phyloP scores from a whole-genome alignment of 108 stramenopile genomes.

The Cyclostephanos invisitatus region DNA sequence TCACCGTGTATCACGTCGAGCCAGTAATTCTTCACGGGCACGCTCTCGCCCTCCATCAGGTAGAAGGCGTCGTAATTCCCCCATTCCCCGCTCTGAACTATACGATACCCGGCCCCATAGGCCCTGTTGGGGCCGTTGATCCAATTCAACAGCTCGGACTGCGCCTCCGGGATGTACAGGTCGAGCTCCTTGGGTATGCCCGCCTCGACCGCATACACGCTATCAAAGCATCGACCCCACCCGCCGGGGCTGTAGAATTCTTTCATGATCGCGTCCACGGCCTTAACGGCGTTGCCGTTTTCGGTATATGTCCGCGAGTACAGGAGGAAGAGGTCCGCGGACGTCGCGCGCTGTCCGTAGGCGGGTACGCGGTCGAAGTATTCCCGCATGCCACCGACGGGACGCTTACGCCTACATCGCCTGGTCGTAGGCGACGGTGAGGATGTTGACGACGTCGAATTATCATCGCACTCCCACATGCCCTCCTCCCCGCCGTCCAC shows the following conservation, averaged over 20 bases:
- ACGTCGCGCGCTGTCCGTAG: too few relatives aligned
- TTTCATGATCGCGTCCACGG: slow-evolving; percentile 61
- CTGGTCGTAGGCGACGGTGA: too few relatives aligned
- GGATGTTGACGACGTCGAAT: too few relatives aligned
- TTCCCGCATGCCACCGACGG: slow-evolving; percentile 8
- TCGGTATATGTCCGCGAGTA: slow-evolving; percentile 70
- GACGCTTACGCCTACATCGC: slow-evolving; percentile 7
- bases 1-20: slow-evolving; percentile 62
- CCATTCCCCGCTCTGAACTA: slow-evolving; percentile 66
- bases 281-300: slow-evolving; percentile 53
- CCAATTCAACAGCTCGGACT: slow-evolving; percentile 60
- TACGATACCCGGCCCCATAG: slow-evolving; percentile 66
- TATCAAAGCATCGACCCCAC: slow-evolving; percentile 64
- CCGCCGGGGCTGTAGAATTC: slow-evolving; percentile 64
- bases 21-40: slow-evolving; percentile 68
- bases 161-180: slow-evolving; percentile 9
- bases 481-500: too few relatives aligned
- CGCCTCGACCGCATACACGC: slow-evolving; percentile 63
- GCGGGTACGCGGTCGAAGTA: slow-evolving; percentile 7
- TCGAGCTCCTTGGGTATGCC: slow-evolving; percentile 57
- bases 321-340: slow-evolving; percentile 67
- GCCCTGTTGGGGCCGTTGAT: slow-evolving; percentile 78
- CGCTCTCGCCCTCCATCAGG: slow-evolving; percentile 71
- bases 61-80: slow-evolving; percentile 70
- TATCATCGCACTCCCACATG: too few relatives aligned